phyloP scores from a whole-genome alignment of 2,329 filamentous ascomycete species.

The Aspergillus floridensis region DNA sequence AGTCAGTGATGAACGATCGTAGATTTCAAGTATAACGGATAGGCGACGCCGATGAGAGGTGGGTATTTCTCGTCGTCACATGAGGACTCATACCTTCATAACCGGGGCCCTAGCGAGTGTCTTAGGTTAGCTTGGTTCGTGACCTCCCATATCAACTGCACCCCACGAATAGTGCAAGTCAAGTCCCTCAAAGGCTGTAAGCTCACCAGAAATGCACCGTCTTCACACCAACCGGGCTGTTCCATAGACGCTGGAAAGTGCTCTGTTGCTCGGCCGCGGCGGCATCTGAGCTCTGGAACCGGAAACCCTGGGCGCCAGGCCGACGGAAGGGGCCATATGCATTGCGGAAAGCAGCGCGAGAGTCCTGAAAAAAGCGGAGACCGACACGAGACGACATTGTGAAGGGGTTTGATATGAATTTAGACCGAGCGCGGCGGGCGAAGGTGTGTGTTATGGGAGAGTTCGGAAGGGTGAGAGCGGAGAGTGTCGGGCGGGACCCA shows the following conservation, averaged over 20 bases:
- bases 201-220: slow-evolving; percentile 94
- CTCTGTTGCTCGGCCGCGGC: slow-evolving; percentile 46
- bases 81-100: slow-evolving; percentile 65
- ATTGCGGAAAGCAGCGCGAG: slow-evolving; percentile 50
- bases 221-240: slow-evolving; percentile 77
- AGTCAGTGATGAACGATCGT: slow-evolving; percentile 1
- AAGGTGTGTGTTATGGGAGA: slow-evolving; percentile 10
- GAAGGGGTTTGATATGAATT: neutral
- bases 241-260: slow-evolving; percentile 74
- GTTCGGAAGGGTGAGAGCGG: slow-evolving; percentile 14
- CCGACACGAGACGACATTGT: slow-evolving; percentile 58
- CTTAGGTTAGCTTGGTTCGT: slow-evolving; percentile 14
- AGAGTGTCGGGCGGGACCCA: neutral
- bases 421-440: slow-evolving; percentile 11
- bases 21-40: slow-evolving; percentile 5
- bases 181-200: neutral
- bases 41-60: neutral
- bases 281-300: slow-evolving; percentile 69
- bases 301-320: slow-evolving; percentile 52
- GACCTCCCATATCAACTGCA: neutral
- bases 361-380: slow-evolving; percentile 56
- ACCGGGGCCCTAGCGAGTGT: slow-evolving; percentile 70
- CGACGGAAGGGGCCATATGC: slow-evolving; percentile 56
- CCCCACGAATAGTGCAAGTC: slow-evolving; percentile 1
- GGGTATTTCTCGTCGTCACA: neutral